These are phyloP conservation scores for Coemansia pectinata DNA, from an alignment of 192 early-diverging fungal genomes.

Conservation along the genomic window DNA sequence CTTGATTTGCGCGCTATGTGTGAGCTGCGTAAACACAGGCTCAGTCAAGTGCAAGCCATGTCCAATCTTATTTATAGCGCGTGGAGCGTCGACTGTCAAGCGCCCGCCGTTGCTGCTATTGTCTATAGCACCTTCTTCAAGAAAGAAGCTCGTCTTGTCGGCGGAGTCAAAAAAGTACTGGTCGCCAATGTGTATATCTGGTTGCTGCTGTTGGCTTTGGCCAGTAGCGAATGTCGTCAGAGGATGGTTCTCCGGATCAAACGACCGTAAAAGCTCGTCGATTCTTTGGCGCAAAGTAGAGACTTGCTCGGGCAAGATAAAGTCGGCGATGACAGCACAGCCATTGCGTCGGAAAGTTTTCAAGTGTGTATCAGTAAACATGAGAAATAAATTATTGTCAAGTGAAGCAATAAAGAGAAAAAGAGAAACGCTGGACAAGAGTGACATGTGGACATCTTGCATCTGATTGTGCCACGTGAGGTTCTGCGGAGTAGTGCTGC, in stretches of 20 bases:
- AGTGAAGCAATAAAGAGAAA: background rate
- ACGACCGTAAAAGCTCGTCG: constrained; percentile 60
- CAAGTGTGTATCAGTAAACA: constrained; percentile 7
- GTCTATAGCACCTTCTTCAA: constrained; percentile 78
- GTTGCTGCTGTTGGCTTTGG: background rate
- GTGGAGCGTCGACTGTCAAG: constrained; percentile 61
- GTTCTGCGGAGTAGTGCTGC: background rate
- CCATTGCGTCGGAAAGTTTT: constrained; percentile 26
- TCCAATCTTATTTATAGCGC: constrained; percentile 88
- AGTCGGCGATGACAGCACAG: constrained; percentile 26
- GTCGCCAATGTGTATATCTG: constrained; percentile 68
- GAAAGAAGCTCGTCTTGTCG: constrained; percentile 84
- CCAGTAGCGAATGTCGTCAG: constrained; percentile 79
- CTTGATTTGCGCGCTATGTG: constrained; percentile 57
- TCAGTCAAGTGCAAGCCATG: constrained; percentile 87
- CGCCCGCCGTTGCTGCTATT: constrained; percentile 55
- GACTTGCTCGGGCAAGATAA: constrained; percentile 17
- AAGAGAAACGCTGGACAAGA: background rate
- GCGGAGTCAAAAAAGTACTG: constrained; percentile 87
- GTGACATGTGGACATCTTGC: background rate
- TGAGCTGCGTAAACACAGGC: constrained; percentile 70
- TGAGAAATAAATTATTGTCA: background rate
- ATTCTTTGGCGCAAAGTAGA: constrained; percentile 17
- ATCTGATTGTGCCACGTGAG: background rate
- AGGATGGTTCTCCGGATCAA: constrained; percentile 70